Conservation (phyloP, 148 eudicot species). For the Vaccinium corymbosum region DNA sequence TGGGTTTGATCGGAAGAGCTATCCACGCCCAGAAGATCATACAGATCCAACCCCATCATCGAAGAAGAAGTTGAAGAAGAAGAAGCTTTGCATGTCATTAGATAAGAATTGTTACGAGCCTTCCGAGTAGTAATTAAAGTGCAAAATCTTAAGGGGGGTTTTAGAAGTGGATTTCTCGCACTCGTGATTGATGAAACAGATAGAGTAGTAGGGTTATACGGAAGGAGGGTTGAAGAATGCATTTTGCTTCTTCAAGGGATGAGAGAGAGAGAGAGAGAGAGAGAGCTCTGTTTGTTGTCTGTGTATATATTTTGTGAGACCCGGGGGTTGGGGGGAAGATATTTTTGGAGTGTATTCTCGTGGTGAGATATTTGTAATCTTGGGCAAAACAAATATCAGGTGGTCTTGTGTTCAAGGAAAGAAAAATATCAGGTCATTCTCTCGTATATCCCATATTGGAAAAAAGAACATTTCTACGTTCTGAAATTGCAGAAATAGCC, state of each 20-base stretch:
- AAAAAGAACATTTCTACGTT: too few relatives aligned
- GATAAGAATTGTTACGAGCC: not conserved
- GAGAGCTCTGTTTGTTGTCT: too few relatives aligned
- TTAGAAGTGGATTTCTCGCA: not conserved
- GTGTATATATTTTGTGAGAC: not conserved
- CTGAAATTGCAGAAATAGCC: too few relatives aligned
- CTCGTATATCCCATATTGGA: too few relatives aligned
- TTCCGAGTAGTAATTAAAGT: not conserved
- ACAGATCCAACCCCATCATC: slow-evolving; percentile 59
- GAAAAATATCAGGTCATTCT: too few relatives aligned
- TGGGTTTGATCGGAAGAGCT: slow-evolving; percentile 49
- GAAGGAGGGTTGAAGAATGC: not conserved
- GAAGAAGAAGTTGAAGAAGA: not conserved
- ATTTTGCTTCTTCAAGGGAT: not conserved
- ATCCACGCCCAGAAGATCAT: slow-evolving; percentile 77
- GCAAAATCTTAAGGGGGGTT: not conserved
- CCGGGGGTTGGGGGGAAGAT: too few relatives aligned
- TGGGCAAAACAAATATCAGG: too few relatives aligned
- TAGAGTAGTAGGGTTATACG: not conserved
- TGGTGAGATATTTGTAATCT: too few relatives aligned
- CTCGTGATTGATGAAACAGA: not conserved
- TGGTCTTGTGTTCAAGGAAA: too few relatives aligned
- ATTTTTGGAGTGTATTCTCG: too few relatives aligned
- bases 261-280: not conserved
- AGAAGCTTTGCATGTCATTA: not conserved